Conservation (phyloP, 164 flowering plant species). For the Vitis rotundifolia region DNA sequence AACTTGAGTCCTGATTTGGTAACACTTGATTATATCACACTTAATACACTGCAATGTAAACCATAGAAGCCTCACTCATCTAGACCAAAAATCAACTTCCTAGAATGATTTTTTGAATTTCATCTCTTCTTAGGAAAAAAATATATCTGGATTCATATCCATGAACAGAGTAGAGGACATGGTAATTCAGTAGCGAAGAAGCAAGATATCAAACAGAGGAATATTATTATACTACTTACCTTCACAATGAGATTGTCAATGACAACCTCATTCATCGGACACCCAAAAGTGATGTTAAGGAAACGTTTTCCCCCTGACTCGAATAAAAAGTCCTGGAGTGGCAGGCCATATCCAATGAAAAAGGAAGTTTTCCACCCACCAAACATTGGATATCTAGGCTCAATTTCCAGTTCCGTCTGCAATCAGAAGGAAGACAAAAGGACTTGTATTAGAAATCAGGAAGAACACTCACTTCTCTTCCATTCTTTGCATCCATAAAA, state of each 20-base stretch:
- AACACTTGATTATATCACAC: too few relatives aligned
- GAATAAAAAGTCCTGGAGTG: slow-evolving; percentile 81
- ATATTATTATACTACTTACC: slow-evolving; percentile 35
- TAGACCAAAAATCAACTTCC: too few relatives aligned
- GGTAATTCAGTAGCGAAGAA: not conserved
- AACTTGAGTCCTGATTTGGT: not conserved
- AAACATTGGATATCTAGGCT: slow-evolving; percentile 93
- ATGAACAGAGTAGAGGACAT: not conserved
- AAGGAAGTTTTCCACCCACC: slow-evolving; percentile 97
- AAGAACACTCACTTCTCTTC: not conserved
- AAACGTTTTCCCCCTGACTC: slow-evolving; percentile 75
- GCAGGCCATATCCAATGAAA: slow-evolving; percentile 93
- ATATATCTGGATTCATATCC: not conserved
- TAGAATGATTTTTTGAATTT: too few relatives aligned
- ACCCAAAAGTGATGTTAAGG: slow-evolving; percentile 73
- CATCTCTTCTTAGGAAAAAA: too few relatives aligned
- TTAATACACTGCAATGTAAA: too few relatives aligned
- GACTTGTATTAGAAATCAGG: not conserved
- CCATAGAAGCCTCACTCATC: too few relatives aligned
- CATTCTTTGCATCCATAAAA: not conserved
- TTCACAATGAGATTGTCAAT: slow-evolving; percentile 76
- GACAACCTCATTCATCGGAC: slow-evolving; percentile 68
- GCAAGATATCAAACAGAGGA: not conserved
- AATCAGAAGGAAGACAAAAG: slow-evolving; percentile 8
- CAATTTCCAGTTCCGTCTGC: slow-evolving; percentile 89